phyloP scores from a whole-genome alignment of 179 eudicot genomes.

The Gypsophila paniculata region DNA sequence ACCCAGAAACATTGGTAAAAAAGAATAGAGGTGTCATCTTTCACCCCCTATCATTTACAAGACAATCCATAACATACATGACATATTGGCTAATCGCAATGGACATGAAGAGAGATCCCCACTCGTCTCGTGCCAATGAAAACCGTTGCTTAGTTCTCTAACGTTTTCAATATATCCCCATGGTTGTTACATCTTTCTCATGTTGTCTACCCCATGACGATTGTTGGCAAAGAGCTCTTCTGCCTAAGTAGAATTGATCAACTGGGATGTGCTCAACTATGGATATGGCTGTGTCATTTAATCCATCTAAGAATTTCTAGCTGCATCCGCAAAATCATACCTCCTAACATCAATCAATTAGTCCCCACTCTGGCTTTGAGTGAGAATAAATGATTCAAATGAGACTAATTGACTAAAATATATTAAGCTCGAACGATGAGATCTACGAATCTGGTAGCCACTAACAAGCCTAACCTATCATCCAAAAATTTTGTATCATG shows the following conservation, averaged over 20 bases:
- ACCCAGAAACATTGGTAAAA: conserved; percentile 12
- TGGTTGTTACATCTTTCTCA: background rate
- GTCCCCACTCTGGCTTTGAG: background rate
- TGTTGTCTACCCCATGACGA: background rate
- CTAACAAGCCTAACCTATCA: background rate
- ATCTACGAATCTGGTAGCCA: too few species aligned
- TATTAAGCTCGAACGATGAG: background rate
- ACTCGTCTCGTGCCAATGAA: conserved; percentile 14
- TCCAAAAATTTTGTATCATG: background rate
- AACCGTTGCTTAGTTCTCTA: conserved; percentile 17
- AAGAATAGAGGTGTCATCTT: conserved; percentile 13
- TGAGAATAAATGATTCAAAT: background rate
- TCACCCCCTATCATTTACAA: conserved; percentile 25
- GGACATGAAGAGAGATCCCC: background rate
- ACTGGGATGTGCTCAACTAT: conserved; percentile 16
- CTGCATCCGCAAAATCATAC: conserved; percentile 17
- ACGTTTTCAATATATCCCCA: background rate
- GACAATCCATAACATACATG: conserved; percentile 16
- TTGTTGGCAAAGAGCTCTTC: conserved; percentile 9
- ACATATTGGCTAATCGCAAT: conserved; percentile 17
- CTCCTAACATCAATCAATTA: background rate
- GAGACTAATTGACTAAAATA: conserved; percentile 3
- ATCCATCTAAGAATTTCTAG: conserved; percentile 13
- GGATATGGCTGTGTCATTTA: conserved; percentile 13
- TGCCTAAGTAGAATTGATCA: conserved; percentile 24